These are phyloP conservation scores for Eragrostis curvula DNA, from an alignment of 176 grass and related monocot species.

Conservation along the genomic window DNA sequence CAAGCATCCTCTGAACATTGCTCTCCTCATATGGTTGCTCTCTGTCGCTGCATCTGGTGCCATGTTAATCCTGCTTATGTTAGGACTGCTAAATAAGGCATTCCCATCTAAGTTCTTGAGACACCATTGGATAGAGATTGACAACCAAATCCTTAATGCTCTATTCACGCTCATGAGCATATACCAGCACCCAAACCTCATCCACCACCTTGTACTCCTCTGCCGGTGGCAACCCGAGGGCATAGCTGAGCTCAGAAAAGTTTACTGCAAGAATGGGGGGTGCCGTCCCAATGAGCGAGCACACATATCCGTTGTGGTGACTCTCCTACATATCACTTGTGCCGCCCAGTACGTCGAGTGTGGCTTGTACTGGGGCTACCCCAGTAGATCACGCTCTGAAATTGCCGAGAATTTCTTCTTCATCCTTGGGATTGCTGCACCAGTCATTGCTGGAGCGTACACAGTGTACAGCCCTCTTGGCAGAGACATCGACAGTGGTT, in stretches of 20 bases:
- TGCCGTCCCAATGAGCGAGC: constrained; percentile 54
- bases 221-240: constrained; percentile 62
- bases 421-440: constrained; percentile 50
- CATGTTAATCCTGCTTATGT: constrained; percentile 74
- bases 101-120: constrained; percentile 65
- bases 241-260: constrained; percentile 50
- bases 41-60: constrained; percentile 61
- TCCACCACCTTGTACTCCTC: constrained; percentile 69
- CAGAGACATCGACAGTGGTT: constrained; percentile 41
- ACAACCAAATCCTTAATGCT: constrained; percentile 91
- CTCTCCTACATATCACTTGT: constrained; percentile 80
- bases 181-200: constrained; percentile 71
- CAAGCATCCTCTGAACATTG: constrained; percentile 79
- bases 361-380: constrained; percentile 70
- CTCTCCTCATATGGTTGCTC: constrained; percentile 76
- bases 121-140: constrained; percentile 84
- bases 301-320: constrained; percentile 71
- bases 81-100: constrained; percentile 64
- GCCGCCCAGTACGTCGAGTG: constrained; percentile 69
- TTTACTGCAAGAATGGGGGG: constrained; percentile 73
- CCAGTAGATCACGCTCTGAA: constrained; percentile 57
- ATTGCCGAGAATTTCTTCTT: constrained; percentile 70
- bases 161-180: constrained; percentile 95
- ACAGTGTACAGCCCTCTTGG: constrained; percentile 78
- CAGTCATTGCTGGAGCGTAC: constrained; percentile 61